phyloP scores from a whole-genome alignment of 2,329 filamentous ascomycete species.

The Metarhizium robertsii region DNA sequence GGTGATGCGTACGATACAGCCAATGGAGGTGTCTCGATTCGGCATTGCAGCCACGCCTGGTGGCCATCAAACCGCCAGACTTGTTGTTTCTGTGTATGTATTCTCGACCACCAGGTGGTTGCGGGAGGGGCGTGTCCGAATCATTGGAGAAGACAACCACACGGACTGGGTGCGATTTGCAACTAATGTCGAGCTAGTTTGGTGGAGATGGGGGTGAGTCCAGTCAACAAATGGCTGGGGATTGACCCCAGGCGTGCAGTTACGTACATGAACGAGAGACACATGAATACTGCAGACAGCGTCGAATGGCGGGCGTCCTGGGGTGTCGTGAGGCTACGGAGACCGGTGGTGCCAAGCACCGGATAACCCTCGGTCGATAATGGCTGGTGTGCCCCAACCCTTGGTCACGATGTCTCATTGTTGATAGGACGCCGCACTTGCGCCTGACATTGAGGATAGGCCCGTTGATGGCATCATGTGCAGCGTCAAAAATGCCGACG shows the following conservation, averaged over 20 bases:
- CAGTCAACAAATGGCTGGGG: neutral
- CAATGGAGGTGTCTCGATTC: neutral
- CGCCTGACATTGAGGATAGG: too few species aligned
- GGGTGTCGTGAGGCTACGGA: neutral
- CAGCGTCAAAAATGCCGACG: too few species aligned
- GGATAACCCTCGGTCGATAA: neutral
- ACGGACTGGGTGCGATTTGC: neutral
- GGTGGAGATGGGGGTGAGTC: conserved; percentile 1
- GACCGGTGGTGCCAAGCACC: neutral
- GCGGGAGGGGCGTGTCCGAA: neutral
- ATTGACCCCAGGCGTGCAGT: neutral
- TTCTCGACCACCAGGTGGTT: neutral
- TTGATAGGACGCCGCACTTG: too few species aligned
- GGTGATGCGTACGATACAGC: neutral
- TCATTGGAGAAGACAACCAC: neutral
- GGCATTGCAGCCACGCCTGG: too few species aligned
- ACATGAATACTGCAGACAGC: neutral
- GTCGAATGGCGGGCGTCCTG: too few species aligned
- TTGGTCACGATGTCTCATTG: too few species aligned
- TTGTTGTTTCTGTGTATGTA: too few species aligned
- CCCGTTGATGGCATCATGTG: too few species aligned
- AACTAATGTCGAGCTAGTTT: conserved; percentile 1
- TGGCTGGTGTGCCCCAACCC: neutral
- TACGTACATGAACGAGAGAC: neutral
- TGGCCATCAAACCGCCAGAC: too few species aligned